Base-by-base conservation (phyloP, 169 alveolate genomes). In the Fabrea salina region DNA sequence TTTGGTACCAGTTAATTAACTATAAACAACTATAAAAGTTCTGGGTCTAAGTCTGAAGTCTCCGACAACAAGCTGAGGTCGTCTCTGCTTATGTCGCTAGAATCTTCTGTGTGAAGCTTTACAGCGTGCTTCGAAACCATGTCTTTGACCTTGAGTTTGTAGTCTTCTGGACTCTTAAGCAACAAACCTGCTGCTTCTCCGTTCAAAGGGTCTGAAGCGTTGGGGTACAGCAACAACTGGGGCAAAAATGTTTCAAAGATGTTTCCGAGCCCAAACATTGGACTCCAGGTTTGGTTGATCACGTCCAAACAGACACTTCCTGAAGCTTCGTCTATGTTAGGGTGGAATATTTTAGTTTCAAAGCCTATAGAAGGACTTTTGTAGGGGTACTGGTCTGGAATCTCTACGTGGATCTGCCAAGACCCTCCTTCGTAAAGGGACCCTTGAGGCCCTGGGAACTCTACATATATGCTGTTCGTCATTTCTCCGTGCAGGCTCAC, bases 281-380 rank as follows among this genome's bases (percentile, higher is more conserved):
- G 99, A 33, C 99, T 96, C 99, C 99, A 98, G 16, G 99, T 95
- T 83, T 97, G 96, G 84, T 97, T 98, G 64, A 98, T 97, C 25
- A 97, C 99, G 84, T 97, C 99, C 49, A 98, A 89, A 79, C 99
- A 97, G 35, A 98, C 98, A 6, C 98, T 92, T 19, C 99, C 99
- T 30, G 99, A 95, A 75, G 97, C 96, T 82, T 96, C 99, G 83
- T 97, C 99, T n/a, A 97, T 97, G 79, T 98, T 98, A 1, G 99
- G 99, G 80, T 97, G 99, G 64, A 90, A 92, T 30, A 97, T 92
- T 81, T 93, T 96, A 86, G 96, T 96, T 41, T 87, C 80, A 84
- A 98, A 98, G 1, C 99, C 99, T 53, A 98, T 96, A 13, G 98
- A 94, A 0, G 99, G 99, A 1, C 98, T 94, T 58, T 97, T 97